Evolutionary conservation across 768 basidiomycete genomes (phyloP), one percentile per base, ranked within the genome.

Genomic region (Suillus cothurnatus): DNA sequence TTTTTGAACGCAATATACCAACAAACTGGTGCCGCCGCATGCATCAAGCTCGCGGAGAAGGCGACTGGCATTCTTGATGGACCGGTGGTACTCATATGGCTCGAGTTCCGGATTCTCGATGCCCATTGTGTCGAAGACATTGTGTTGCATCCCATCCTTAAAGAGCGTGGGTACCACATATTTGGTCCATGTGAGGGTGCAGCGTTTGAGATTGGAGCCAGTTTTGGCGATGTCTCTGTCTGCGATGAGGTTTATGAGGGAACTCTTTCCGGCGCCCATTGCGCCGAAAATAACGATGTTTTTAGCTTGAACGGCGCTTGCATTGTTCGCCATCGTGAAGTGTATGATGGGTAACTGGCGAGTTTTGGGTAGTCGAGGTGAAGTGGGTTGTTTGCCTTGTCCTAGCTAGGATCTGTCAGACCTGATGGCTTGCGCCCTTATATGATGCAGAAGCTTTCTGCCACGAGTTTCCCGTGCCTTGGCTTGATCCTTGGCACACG

Each of bases 171-270:
- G 32, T 43, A 75, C 62, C 21, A 38, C 38, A 63, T 81, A 77
- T 8, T 64, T 63, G 2, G 63, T 71, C 53, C 68, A 74, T 32
- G 73, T 61, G 32, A 82, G 70, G 9, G 80, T 81, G 58, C 78
- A 76, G 14, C 76, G 74, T 15, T 70, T 69, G 11, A 72, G 74
- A 26, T 74, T 72, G 23, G 72, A 74, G 7, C 79, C 80, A 15
- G 75, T 71, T 12, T 61, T 63, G 0, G 80, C 81, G 21, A 71
- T 45, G 0, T 69, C 61, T 4, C 63, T 12, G 34, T 72, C 75
- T 4, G 72, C 72, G 21, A 83, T 65, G 71, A 83, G 75, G 69
- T 83, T 84, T 64, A 84, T 71, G 49, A 82, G 73, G 19, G 80
- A 81, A 63, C 83, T 84, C 64, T 84, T 84, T 26, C 79, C 78